These are phyloP conservation scores for Westerdykella ornata DNA, from an alignment of 2,329 filamentous ascomycete species.

Conservation along the genomic window DNA sequence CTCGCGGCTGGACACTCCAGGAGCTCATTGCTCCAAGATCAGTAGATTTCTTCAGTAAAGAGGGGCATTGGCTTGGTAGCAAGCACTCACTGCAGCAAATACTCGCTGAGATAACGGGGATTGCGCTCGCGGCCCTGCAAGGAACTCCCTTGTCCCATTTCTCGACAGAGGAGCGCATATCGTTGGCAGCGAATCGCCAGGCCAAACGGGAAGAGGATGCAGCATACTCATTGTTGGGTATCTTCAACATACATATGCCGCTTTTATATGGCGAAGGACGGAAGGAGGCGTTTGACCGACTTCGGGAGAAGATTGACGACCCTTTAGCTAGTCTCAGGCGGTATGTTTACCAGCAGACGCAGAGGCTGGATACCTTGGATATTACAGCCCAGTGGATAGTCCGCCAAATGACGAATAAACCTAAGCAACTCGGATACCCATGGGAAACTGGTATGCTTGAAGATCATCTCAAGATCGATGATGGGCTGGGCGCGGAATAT, in stretches of 20 bases:
- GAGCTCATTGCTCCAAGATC: too few relatives aligned
- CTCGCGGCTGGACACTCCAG: too few relatives aligned
- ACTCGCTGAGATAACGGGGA: conserved; percentile 2
- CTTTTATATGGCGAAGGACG: conserved; percentile 12
- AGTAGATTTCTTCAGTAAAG: not conserved
- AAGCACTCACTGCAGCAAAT: not conserved
- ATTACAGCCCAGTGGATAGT: too few relatives aligned
- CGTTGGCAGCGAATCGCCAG: conserved; percentile 15
- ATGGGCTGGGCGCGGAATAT: too few relatives aligned
- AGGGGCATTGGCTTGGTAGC: conserved; percentile 1
- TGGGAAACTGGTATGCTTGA: too few relatives aligned
- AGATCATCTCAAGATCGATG: too few relatives aligned
- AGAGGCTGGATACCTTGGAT: too few relatives aligned
- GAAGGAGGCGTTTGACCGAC: conserved; percentile 5
- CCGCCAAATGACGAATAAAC: too few relatives aligned
- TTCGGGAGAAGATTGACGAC: conserved; percentile 9
- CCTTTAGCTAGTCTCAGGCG: too few relatives aligned
- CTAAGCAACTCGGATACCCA: too few relatives aligned
- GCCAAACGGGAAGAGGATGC: conserved; percentile 16
- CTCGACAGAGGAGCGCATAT: conserved; percentile 8
- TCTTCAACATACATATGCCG: conserved; percentile 14
- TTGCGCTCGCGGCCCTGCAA: conserved; percentile 1
- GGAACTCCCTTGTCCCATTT: conserved; percentile 1
- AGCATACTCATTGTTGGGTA: conserved; percentile 17
- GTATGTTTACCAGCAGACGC: too few relatives aligned